phyloP scores from a whole-genome alignment of 31 red algal genomes.

The Endocladia muricata region DNA sequence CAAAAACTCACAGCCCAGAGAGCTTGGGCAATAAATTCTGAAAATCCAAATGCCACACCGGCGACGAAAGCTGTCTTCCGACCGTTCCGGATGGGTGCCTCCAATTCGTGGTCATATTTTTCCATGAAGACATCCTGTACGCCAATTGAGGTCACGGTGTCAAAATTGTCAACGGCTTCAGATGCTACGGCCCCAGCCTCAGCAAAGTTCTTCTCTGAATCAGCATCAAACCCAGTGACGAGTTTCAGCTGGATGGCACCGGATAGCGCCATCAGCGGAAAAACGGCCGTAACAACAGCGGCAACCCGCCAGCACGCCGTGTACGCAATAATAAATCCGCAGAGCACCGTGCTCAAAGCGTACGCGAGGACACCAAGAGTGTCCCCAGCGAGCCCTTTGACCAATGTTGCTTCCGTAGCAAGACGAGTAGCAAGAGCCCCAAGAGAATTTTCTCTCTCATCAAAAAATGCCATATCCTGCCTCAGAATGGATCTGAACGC shows the following conservation, averaged over 20 bases:
- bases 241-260: constrained; percentile 40
- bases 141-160: constrained; percentile 69
- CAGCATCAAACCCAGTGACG: constrained; percentile 63
- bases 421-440: constrained; percentile 62
- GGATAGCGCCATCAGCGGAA: constrained; percentile 48
- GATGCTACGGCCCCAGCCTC: constrained; percentile 55
- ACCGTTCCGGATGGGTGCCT: constrained; percentile 34
- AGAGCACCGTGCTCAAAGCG: constrained; percentile 26
- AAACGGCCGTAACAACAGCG: constrained; percentile 40
- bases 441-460: constrained; percentile 60
- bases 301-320: constrained; percentile 66
- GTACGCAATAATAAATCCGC: constrained; percentile 56
- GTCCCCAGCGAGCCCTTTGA: constrained; percentile 64
- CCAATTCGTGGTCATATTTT: constrained; percentile 43
- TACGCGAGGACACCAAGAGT: constrained; percentile 31
- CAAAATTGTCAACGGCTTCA: constrained; percentile 74
- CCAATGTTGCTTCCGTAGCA: constrained; percentile 56
- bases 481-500: constrained; percentile 53
- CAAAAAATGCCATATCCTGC: constrained; percentile 84
- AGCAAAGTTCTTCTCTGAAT: constrained; percentile 50
- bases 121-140: constrained; percentile 67
- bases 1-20: constrained; percentile 71
- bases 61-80: constrained; percentile 25
- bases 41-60: constrained; percentile 60
- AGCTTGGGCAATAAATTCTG: constrained; percentile 34